These are phyloP conservation scores for Trichoderma guizhouense DNA, from an alignment of 2,329 filamentous ascomycete genomes.

Conservation along the genomic window DNA sequence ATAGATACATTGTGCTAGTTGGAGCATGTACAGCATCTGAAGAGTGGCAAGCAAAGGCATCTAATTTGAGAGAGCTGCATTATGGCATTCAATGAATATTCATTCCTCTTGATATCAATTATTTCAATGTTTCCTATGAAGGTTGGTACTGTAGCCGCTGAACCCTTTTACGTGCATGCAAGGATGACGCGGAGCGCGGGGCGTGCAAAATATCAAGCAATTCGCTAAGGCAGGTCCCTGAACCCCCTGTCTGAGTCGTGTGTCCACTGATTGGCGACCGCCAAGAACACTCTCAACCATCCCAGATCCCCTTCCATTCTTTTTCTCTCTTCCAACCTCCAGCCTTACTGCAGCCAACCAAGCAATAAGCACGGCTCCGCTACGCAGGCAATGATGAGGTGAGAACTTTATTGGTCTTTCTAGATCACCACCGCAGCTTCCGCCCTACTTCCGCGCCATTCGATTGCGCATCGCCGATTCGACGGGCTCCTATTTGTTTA, in stretches of 20 bases:
- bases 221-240: constrained; percentile 10
- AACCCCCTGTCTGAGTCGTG: background rate
- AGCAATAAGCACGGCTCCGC: background rate
- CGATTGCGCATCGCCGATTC: background rate
- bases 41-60: background rate
- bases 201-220: constrained; percentile 1
- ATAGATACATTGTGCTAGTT: background rate
- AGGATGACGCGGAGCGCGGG: constrained; percentile 8
- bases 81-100: background rate
- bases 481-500: background rate
- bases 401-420: background rate
- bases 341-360: background rate
- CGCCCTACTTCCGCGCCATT: background rate
- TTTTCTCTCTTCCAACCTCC: background rate
- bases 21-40: background rate
- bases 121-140: background rate
- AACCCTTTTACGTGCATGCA: background rate
- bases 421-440: background rate
- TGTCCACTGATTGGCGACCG: background rate
- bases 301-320: background rate
- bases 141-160: background rate
- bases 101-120: background rate
- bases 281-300: background rate
- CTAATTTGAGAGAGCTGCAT: background rate
- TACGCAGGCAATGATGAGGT: background rate